A percentile compares a stretch with the other conserved stretches of the same genome.
Conservation (phyloP, 1,284 basidiomycete species). For the Fomes fomentarius region DNA sequence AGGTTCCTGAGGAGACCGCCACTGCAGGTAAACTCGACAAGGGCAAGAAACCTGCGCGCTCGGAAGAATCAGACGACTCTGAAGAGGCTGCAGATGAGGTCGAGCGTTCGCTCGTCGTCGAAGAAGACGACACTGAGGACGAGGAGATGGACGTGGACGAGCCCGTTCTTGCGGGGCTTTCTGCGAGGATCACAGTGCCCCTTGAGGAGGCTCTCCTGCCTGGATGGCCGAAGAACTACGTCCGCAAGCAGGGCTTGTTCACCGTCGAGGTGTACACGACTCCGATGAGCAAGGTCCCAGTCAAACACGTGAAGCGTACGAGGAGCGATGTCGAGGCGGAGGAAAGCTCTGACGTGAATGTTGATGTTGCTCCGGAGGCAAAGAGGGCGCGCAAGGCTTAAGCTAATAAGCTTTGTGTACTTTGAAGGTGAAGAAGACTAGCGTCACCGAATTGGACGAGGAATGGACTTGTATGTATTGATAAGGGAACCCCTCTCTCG, state of each 20-base stretch:
- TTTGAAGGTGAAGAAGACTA: no score
- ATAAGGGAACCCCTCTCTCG: no score
- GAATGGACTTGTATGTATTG: no score
- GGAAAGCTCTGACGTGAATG: background rate
- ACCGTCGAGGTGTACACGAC: background rate
- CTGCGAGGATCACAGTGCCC: no score
- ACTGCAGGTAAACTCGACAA: background rate
- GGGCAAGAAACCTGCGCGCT: slow-evolving; percentile 20
- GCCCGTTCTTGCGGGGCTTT: background rate
- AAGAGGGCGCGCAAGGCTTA: background rate
- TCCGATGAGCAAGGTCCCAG: background rate
- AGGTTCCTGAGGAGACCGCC: background rate
- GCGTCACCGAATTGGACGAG: background rate
- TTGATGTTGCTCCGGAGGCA: background rate
- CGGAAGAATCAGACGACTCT: slow-evolving; percentile 8
- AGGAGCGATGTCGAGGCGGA: background rate
- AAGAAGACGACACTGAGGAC: background rate
- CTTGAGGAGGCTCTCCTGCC: background rate
- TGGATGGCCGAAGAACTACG: background rate
- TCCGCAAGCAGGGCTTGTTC: background rate
- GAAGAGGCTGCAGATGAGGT: slow-evolving; percentile 2
- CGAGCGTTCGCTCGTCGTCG: background rate
- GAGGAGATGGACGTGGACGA: background rate
- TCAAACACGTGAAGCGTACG: background rate
- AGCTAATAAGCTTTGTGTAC: no score